Evolutionary conservation across 164 flowering plant genomes (phyloP).

Genomic region (Cinnamomum micranthum): DNA sequence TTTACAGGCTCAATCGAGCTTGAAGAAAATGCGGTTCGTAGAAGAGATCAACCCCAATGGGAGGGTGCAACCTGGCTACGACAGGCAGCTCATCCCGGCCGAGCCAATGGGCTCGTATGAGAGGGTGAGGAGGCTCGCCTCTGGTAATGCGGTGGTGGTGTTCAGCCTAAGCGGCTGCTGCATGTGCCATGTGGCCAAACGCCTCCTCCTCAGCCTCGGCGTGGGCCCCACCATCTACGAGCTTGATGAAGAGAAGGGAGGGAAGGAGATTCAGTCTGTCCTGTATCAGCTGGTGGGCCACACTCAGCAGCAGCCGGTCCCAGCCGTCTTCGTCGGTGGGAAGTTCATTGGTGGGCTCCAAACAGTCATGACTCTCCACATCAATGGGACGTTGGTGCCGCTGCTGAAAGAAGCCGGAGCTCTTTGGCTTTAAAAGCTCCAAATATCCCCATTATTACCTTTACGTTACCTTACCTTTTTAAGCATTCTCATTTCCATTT

Average conservation of each 20-base stretch:
- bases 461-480: too few species aligned
- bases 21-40: neutral
- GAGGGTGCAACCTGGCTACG: neutral
- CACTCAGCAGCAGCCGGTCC: conserved; percentile 32
- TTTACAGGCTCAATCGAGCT: neutral
- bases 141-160: conserved; percentile 68
- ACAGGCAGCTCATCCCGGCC: neutral
- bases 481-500: too few species aligned
- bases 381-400: conserved; percentile 74
- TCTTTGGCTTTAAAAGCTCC: conserved; percentile 66
- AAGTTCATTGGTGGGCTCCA: conserved; percentile 74
- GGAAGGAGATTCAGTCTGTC: conserved; percentile 44
- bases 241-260: conserved; percentile 48
- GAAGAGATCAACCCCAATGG: neutral
- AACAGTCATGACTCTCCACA: conserved; percentile 74
- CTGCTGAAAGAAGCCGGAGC: conserved; percentile 85
- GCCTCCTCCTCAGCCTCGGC: conserved; percentile 62
- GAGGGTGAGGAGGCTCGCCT: conserved; percentile 38
- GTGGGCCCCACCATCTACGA: conserved; percentile 70
- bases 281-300: conserved; percentile 39
- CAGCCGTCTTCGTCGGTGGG: conserved; percentile 80
- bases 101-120: conserved; percentile 27
- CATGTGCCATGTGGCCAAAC: conserved; percentile 80
- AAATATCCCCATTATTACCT: too few species aligned
- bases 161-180: conserved; percentile 73